A percentile compares a stretch with the other conserved stretches of the same genome.
phyloP scores from a whole-genome alignment of 192 early-diverging fungal species.

The Dimargaris verticillata region DNA sequence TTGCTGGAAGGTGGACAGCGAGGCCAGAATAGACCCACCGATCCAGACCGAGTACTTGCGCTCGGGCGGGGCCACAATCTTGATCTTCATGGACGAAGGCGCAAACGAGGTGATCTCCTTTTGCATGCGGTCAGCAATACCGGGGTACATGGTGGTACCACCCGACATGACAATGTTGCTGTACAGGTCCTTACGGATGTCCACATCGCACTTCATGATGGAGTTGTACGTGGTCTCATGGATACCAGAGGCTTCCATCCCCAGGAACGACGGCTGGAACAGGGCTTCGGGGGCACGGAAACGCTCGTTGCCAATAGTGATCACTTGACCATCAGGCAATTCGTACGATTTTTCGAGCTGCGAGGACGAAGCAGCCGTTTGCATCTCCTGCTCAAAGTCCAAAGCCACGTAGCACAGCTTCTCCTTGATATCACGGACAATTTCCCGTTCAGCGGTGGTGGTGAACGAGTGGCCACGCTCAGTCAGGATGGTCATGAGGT shows the following conservation, averaged over 20 bases:
- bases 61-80: conserved; percentile 97
- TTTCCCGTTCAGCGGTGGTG: conserved; percentile 92
- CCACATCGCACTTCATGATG: not conserved
- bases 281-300: conserved; percentile 95
- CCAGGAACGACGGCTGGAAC: conserved; percentile 90
- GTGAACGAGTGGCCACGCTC: conserved; percentile 93
- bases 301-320: conserved; percentile 95
- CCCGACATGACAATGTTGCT: conserved; percentile 92
- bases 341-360: conserved; percentile 95
- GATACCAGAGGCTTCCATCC: conserved; percentile 46
- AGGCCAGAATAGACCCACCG: conserved; percentile 93
- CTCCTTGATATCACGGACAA: conserved; percentile 99
- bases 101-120: conserved; percentile 92
- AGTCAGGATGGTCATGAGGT: conserved; percentile 84
- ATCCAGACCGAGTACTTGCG: conserved; percentile 99
- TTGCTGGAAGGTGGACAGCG: conserved; percentile 95
- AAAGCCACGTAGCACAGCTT: conserved; percentile 97
- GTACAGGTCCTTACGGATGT: conserved; percentile 74
- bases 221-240: not conserved
- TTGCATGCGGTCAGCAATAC: conserved; percentile 93
- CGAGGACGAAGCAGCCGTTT: conserved; percentile 81
- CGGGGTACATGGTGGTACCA: conserved; percentile 96
- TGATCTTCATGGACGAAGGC: conserved; percentile 90
- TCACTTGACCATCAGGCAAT: conserved; percentile 95
- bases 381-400: conserved; percentile 96